Evolutionary conservation across 2,329 filamentous ascomycete genomes (phyloP).

Genomic region (Kalmusia sp.): DNA sequence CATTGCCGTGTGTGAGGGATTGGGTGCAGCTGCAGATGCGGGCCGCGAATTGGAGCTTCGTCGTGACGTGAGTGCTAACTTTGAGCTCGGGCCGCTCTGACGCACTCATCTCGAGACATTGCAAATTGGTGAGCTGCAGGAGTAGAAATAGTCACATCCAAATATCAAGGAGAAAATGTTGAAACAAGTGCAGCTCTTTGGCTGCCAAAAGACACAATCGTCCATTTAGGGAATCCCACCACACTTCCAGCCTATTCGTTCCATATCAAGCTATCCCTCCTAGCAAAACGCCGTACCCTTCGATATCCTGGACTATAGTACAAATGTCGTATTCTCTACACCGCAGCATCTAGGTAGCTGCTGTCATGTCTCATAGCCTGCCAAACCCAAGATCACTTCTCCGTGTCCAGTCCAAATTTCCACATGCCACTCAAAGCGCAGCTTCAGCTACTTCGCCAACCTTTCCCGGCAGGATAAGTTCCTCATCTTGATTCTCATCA

Average conservation of each 20-base stretch:
- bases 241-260: slow-evolving; percentile 11
- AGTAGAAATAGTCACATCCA: background rate
- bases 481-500: slow-evolving; percentile 71
- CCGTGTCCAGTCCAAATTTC: background rate
- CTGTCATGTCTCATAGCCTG: slow-evolving; percentile 1
- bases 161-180: slow-evolving; percentile 1
- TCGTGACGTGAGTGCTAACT: slow-evolving; percentile 21
- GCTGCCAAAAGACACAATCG: slow-evolving; percentile 19
- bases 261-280: slow-evolving; percentile 17
- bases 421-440: slow-evolving; percentile 11
- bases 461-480: slow-evolving; percentile 71
- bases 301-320: slow-evolving; percentile 25
- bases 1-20: slow-evolving; percentile 42
- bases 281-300: slow-evolving; percentile 18
- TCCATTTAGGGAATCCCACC: slow-evolving; percentile 16
- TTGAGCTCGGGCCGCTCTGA: slow-evolving; percentile 24
- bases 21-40: slow-evolving; percentile 16
- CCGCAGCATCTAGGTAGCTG: slow-evolving; percentile 2
- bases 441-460: slow-evolving; percentile 28
- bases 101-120: background rate
- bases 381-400: slow-evolving; percentile 5
- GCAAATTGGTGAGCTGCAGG: background rate
- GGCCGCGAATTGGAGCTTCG: slow-evolving; percentile 13
- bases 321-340: slow-evolving; percentile 17
- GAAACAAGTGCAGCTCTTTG: slow-evolving; percentile 21